Percentiles rank a stretch among this genome's conserved stretches.
These are phyloP conservation scores for Ogataea chonburiensis DNA, from an alignment of 805 yeast species.

Conservation along the genomic window DNA sequence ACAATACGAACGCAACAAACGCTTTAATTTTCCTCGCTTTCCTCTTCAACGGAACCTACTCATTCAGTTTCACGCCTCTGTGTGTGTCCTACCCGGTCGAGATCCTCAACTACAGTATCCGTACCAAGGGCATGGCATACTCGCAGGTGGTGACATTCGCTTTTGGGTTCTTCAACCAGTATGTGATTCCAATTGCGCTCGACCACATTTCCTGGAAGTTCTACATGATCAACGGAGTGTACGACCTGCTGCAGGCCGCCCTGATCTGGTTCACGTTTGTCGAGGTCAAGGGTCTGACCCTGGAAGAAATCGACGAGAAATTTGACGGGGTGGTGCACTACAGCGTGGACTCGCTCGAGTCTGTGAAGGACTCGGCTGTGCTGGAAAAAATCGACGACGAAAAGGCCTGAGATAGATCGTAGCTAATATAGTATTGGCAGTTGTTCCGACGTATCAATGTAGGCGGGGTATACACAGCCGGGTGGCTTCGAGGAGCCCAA, in stretches of 20 bases:
- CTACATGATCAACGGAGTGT: conserved; percentile 27
- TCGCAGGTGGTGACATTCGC: conserved; percentile 26
- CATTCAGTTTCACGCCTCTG: conserved; percentile 29
- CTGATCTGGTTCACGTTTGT: conserved; percentile 27
- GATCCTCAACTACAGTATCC: conserved; percentile 24
- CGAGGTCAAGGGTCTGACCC: conserved; percentile 29
- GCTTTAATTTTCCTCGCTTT: conserved; percentile 28
- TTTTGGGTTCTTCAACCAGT: conserved; percentile 29
- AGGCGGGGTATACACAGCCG: too few species aligned
- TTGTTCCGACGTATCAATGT: too few species aligned
- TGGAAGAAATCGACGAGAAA: conserved; percentile 31
- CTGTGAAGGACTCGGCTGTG: too few species aligned
- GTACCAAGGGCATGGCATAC: conserved; percentile 31
- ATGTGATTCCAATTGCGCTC: conserved; percentile 33
- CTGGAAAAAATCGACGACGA: conserved; percentile 5
- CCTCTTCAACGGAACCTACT: conserved; percentile 26
- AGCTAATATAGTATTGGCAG: too few species aligned
- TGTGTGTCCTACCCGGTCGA: conserved; percentile 30
- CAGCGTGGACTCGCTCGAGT: conserved; percentile 3
- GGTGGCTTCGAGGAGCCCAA: too few species aligned
- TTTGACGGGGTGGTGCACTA: conserved; percentile 27
- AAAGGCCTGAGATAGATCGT: conserved; percentile 1
- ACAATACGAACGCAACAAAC: conserved; percentile 22
- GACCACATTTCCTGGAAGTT: conserved; percentile 26
- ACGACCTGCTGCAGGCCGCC: conserved; percentile 23